A percentile compares a stretch with the other conserved stretches of the same genome.
These are phyloP conservation scores for Cardamine chenopodiifolia DNA, from an alignment of 345 rosid species.

Conservation along the genomic window DNA sequence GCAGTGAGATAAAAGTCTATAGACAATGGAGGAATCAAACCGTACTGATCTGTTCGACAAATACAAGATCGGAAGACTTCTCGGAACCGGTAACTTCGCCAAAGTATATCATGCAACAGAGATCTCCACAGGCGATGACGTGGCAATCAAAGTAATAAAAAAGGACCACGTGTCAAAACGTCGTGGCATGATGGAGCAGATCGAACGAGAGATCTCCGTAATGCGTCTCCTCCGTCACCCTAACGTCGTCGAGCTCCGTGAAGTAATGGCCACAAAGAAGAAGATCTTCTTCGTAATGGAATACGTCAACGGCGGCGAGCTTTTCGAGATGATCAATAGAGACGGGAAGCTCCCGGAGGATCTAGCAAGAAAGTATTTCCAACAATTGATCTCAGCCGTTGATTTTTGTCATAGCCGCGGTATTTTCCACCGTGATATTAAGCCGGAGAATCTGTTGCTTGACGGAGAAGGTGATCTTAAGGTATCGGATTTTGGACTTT, in stretches of 20 bases:
- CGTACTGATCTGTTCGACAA: conserved; percentile 53
- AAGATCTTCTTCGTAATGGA: conserved; percentile 82
- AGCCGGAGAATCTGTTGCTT: conserved; percentile 78
- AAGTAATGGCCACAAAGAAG: conserved; percentile 72
- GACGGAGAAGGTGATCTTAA: conserved; percentile 71
- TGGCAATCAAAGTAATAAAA: conserved; percentile 68
- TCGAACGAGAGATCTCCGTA: conserved; percentile 74
- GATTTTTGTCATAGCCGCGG: conserved; percentile 88
- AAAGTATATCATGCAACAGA: conserved; percentile 70
- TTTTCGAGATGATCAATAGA: conserved; percentile 59
- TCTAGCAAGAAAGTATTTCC: conserved; percentile 65
- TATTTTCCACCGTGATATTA: conserved; percentile 79
- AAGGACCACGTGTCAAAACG: conserved; percentile 55
- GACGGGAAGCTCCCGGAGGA: conserved; percentile 70
- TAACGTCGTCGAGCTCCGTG: conserved; percentile 67
- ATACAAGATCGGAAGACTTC: conserved; percentile 62
- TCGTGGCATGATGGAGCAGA: conserved; percentile 73
- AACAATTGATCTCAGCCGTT: conserved; percentile 70
- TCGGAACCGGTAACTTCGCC: conserved; percentile 86
- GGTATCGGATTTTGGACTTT: conserved; percentile 80
- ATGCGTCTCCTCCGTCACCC: conserved; percentile 83
- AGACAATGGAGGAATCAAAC: conserved; percentile 43
- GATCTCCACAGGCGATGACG: conserved; percentile 53
- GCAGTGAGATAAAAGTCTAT: background rate
- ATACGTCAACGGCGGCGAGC: conserved; percentile 75